Base-by-base conservation (phyloP, 345 rosid species). In the Brassica incana region DNA sequence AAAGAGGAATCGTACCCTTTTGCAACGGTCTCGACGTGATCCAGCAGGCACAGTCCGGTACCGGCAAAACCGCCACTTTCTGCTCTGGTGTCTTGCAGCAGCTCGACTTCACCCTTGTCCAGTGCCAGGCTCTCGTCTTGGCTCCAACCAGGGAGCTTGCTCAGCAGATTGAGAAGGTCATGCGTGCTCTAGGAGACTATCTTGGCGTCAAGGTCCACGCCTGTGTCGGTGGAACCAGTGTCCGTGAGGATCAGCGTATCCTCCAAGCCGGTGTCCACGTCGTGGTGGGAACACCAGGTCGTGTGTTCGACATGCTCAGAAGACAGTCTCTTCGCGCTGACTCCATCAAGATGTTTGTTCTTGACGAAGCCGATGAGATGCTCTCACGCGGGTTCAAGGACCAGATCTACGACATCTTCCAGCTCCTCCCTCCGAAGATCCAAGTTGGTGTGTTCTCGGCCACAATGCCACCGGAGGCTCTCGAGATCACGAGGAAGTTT, bases 51-150 rank as follows among this genome's bases (percentile, higher is more conserved):
- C 96, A 89, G 76, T 91, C 93, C 23, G 96, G 93, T 77, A 88
- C 96, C 35, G 96, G 96, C 20, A 91, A 91, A 63, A 91, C 94
- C 0, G 92, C 97, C 15, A 91, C 93, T 58, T 88, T 91, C 76
- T 91, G 97, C 82, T 91, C 97, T 16, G 94, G 94, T 1, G 86
- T 91, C 80, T 86, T 91, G 66, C 91, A 91, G 77, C 97, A 88
- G 76, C 90, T 91, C 69, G 91, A 91, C 79, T 88, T 85, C 40
- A 50, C 56, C 56, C 56, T 48, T 5, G 56, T 48, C 56, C 56
- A 48, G 56, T 48, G 56, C 16, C 56, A 48, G 56, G 56, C 56
- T 14, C 56, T 48, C 6, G 56, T 48, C 56, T 3, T 48, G 56
- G 56, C 56, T 12, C 56, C 56, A 5, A 48, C 56, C 56, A 48